Conservation (phyloP, 768 basidiomycete genomes). For the Trametes sanguinea region DNA sequence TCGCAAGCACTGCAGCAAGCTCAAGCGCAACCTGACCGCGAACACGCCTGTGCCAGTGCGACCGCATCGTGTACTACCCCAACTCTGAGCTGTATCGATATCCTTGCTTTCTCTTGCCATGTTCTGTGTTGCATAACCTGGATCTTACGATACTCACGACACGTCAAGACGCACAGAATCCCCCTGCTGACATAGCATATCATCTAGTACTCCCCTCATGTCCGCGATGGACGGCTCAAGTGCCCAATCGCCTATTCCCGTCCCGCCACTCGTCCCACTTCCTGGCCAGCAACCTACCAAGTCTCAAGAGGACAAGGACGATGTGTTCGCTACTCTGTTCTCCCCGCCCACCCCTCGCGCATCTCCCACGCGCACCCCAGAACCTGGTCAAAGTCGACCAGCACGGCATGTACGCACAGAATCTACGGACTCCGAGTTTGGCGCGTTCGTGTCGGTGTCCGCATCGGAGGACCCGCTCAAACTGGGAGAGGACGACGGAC, state of each 20-base stretch:
- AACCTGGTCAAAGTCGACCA: conserved; percentile 5
- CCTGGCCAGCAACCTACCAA: conserved; percentile 16
- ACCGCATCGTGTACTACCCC: background rate
- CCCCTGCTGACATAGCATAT: background rate
- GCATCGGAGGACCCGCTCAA: conserved; percentile 53
- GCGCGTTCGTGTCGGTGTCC: conserved; percentile 61
- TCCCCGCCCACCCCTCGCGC: conserved; percentile 37
- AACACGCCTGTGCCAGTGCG: background rate
- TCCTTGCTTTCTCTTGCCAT: background rate
- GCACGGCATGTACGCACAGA: conserved; percentile 20
- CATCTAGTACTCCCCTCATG: background rate
- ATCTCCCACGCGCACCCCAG: conserved; percentile 27
- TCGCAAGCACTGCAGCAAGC: background rate
- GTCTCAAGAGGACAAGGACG: conserved; percentile 27
- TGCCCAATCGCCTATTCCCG: conserved; percentile 18
- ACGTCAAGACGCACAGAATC: background rate
- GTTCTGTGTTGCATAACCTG: background rate
- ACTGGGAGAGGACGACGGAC: background rate
- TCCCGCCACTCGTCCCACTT: conserved; percentile 32
- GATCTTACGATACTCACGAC: background rate
- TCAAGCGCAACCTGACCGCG: background rate
- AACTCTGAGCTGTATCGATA: background rate
- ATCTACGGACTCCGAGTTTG: conserved; percentile 53
- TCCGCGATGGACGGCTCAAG: conserved; percentile 18
- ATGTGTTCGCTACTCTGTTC: conserved; percentile 39